A percentile compares a stretch with the other conserved stretches of the same genome.
Conservation (phyloP, 2,329 filamentous ascomycete species). For the Sclerotinia borealis region DNA sequence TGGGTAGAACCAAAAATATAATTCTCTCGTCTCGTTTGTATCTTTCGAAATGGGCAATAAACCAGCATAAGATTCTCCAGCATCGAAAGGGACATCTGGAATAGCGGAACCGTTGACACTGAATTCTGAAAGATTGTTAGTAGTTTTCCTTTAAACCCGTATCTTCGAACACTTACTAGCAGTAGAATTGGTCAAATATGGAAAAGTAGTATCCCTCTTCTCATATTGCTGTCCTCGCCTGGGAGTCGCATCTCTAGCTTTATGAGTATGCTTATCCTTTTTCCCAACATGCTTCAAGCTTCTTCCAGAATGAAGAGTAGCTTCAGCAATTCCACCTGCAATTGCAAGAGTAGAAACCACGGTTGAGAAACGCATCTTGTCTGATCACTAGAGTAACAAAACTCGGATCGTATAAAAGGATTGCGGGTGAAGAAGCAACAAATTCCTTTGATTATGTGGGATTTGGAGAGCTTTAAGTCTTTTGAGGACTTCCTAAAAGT, state of each 20-base stretch:
- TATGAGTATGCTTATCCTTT: neutral
- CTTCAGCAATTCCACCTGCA: slow-evolving; percentile 10
- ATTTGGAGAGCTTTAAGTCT: slow-evolving; percentile 3
- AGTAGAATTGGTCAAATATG: slow-evolving; percentile 10
- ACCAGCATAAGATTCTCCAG: slow-evolving; percentile 61
- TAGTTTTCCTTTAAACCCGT: neutral
- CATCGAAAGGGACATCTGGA: slow-evolving; percentile 64
- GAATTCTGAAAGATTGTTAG: neutral
- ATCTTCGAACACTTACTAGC: slow-evolving; percentile 3
- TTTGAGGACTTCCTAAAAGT: neutral
- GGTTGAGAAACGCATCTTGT: slow-evolving; percentile 14
- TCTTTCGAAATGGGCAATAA: slow-evolving; percentile 49
- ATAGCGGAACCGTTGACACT: slow-evolving; percentile 12
- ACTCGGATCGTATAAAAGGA: slow-evolving; percentile 1
- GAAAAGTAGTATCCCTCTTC: neutral
- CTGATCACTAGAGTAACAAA: neutral
- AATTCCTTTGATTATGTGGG: neutral
- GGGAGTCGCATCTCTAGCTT: neutral
- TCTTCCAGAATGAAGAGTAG: slow-evolving; percentile 6
- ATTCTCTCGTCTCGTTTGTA: slow-evolving; percentile 43
- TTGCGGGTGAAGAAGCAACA: neutral
- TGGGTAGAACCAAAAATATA: slow-evolving; percentile 66
- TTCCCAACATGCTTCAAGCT: slow-evolving; percentile 12
- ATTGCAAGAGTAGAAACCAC: slow-evolving; percentile 9
- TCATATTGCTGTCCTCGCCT: neutral